Base-by-base conservation (phyloP, 768 basidiomycete genomes). In the Tremella fuciformis region DNA sequence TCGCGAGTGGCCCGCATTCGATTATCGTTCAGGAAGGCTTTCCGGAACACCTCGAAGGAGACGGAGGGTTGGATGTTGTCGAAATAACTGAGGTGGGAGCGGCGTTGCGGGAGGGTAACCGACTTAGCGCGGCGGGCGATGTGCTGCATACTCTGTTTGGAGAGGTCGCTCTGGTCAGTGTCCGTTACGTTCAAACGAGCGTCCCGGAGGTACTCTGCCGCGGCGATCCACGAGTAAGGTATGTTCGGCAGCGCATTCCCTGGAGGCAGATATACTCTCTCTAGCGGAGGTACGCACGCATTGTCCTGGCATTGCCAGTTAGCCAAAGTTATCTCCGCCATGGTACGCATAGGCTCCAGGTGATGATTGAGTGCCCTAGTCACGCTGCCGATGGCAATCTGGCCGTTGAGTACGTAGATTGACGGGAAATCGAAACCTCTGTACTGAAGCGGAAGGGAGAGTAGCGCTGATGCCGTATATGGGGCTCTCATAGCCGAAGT, bases 331-430 rank as follows among this genome's bases (percentile, higher is more conserved):
- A 64, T 55, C 40, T 11, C 6, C 7, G 58, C 62, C 54, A 64
- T 60, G 9, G 2, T 57, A 13, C 41, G 22, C 21, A 60, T 52
- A 9, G 54, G 19, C 4, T 34, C 13, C 21, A 60, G 49, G 42
- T 56, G 62, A 39, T 64, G 62, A 42, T 64, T 64, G 8, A 64
- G 22, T 8, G 53, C 47, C 3, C 62, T 53, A 13, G 60, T 18
- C 16, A 64, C 8, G 3, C 24, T 4, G 9, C 2, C 24, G 22
- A 64, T 55, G 13, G 62, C 58, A 4, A 64, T 15, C 21, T 57
- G 42, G 15, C 54, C 62, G 50, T 64, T 64, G 38, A 64, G 56
- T 13, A 21, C 18, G 54, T 44, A 18, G 13, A 64, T 38, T 4
- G 58, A 56, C 8, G 62, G 62, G 29, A 64, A 60, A 11, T 34